Base-by-base conservation (phyloP, 2,329 filamentous ascomycete species). In the Rhynchosporium secalis region DNA sequence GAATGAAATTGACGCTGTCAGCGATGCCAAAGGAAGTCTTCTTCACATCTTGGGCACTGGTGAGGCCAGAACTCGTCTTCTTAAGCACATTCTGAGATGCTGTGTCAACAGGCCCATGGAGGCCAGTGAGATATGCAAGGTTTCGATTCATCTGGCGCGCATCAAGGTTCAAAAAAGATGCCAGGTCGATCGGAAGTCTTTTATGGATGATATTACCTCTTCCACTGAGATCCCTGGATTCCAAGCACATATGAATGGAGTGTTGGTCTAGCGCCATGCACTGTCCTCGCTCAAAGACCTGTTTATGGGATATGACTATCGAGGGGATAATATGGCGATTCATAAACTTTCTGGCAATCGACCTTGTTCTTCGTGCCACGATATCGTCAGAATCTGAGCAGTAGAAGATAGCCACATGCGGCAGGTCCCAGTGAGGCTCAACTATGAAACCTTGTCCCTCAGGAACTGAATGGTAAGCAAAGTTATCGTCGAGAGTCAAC, bases 141-240 rank as follows among this genome's bases (percentile, higher is more conserved):
- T 82, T 81, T 62, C 80, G 76, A 69, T 83, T 83, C 76, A 83
- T 79, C 71, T 83, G 81, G 55, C 80, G 75, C 33, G 79, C 77
- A 67, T 83, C 80, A 62, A 83, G 78, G 62, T 80, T 80, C 61
- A 79, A 72, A 66, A 83, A 83, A 10, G 79, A 80, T 2, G 71
- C 70, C 20, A 81, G 70, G 65, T 83, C 80, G 58, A 83, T 79
- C 6, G 81, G 80, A 15, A 81, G 70, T 45, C 79, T 75, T 59
- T 76, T 74, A 58, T 78, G 74, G 28, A 76, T 71, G 20, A 74
- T 72, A 33, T 68, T 74, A 28, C 72, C 71, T 62, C 74, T 70
- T 26, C 69, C 70, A 48, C 74, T 73, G 1, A 74, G 62, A 51
- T 78, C 77, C 62, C 75, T 68, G 29, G 72, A 73, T 68, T 83